phyloP scores from a whole-genome alignment of 345 rosid genomes.

The Eucalyptus urophylla region DNA sequence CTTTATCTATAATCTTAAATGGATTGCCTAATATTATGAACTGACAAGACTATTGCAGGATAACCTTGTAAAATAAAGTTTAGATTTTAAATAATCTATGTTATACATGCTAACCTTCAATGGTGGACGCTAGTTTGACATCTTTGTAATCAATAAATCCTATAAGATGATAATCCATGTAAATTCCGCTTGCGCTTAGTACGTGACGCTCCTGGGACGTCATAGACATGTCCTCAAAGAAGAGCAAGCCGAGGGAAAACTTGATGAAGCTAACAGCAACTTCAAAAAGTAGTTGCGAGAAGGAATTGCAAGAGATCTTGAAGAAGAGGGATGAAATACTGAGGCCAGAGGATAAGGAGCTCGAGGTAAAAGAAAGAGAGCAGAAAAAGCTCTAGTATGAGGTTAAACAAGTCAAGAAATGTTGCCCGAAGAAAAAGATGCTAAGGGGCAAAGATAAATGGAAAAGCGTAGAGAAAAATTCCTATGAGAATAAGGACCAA shows the following conservation, averaged over 20 bases:
- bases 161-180: no score
- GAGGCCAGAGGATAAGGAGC: conserved; percentile 53
- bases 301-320: conserved; percentile 50
- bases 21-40: no score
- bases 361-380: conserved; percentile 38
- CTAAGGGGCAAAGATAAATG: background rate
- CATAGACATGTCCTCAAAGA: conserved; percentile 10
- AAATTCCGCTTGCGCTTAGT: no score
- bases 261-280: conserved; percentile 2
- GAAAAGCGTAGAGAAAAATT: background rate
- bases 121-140: no score
- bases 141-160: no score
- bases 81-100: no score
- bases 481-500: background rate
- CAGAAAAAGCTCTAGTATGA: conserved; percentile 64
- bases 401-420: conserved; percentile 21
- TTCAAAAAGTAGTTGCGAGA: conserved; percentile 16
- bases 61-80: no score
- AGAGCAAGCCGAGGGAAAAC: conserved; percentile 4
- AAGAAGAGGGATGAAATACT: conserved; percentile 62
- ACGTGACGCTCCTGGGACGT: no score
- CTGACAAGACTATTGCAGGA: no score
- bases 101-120: no score
- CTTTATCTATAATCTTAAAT: no score
- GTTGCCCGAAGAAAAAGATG: conserved; percentile 34